Conservation (phyloP, 371 early-diverging fungal genomes). For the Saksenaea vasiformis region DNA sequence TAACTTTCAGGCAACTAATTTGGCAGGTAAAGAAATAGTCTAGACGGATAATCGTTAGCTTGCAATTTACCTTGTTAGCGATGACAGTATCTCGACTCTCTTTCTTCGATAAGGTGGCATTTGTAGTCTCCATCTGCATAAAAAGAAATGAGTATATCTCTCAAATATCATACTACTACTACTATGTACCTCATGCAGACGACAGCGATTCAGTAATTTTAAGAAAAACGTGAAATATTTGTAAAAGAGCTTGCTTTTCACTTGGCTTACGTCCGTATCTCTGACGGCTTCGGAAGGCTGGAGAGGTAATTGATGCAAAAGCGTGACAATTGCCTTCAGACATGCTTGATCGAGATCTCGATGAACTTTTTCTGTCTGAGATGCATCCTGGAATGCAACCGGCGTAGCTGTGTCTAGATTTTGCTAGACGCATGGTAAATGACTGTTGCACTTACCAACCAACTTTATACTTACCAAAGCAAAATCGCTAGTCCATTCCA, state of each 20-base stretch:
- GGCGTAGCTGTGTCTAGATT: background rate
- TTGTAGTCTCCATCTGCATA: background rate
- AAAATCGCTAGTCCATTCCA: constrained; percentile 85
- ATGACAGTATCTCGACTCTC: background rate
- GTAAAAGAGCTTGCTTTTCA: constrained; percentile 75
- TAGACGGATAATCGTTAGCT: too few relatives aligned
- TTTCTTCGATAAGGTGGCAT: background rate
- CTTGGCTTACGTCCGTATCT: constrained; percentile 60
- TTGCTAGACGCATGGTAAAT: background rate
- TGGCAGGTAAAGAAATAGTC: background rate
- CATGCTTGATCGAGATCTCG: constrained; percentile 81
- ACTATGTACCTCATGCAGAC: constrained; percentile 52
- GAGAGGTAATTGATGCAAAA: constrained; percentile 78
- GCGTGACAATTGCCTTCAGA: constrained; percentile 77
- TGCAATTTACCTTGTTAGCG: background rate
- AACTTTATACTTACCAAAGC: constrained; percentile 22
- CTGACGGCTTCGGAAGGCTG: constrained; percentile 65
- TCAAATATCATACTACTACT: background rate
- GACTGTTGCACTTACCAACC: constrained; percentile 16
- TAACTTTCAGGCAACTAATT: background rate
- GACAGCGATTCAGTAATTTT: constrained; percentile 80
- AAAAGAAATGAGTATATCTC: background rate
- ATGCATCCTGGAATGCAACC: constrained; percentile 2
- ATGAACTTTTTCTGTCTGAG: constrained; percentile 60
- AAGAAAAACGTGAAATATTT: constrained; percentile 86